These are phyloP conservation scores for Pichia sp. DNA, from an alignment of 1,139 yeast species.

Conservation along the genomic window DNA sequence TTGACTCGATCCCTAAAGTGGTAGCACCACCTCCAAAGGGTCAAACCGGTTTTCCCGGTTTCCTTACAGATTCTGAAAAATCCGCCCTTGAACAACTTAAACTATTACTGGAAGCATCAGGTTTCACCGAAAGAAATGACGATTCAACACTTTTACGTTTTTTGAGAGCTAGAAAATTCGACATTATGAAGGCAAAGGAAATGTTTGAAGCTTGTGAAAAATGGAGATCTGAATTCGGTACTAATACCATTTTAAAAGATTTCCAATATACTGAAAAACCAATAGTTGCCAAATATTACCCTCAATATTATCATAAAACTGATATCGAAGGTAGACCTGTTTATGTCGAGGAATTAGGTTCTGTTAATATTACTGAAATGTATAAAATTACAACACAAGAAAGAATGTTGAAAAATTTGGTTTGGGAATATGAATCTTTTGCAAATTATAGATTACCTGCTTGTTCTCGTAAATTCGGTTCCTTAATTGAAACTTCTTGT, in stretches of 20 bases:
- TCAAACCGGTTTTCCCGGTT: conserved; percentile 77
- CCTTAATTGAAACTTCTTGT: conserved; percentile 88
- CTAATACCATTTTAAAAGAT: conserved; percentile 77
- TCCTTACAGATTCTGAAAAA: conserved; percentile 64
- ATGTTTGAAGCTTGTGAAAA: conserved; percentile 86
- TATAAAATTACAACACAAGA: conserved; percentile 91
- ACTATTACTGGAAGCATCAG: conserved; percentile 51
- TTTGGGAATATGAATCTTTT: conserved; percentile 96
- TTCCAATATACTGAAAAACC: conserved; percentile 90
- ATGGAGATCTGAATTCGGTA: conserved; percentile 86
- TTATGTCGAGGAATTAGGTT: conserved; percentile 88
- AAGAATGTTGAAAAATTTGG: conserved; percentile 90
- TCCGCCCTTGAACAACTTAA: conserved; percentile 53
- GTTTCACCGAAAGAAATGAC: conserved; percentile 71
- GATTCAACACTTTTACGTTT: conserved; percentile 82
- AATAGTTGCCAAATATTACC: conserved; percentile 80
- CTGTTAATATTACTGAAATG: conserved; percentile 85
- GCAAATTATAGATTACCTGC: conserved; percentile 84
- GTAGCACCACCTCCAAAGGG: conserved; percentile 53
- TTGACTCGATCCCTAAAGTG: conserved; percentile 32
- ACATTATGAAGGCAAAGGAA: conserved; percentile 64
- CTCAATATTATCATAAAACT: conserved; percentile 95
- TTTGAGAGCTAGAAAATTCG: conserved; percentile 93
- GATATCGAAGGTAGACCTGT: conserved; percentile 97
- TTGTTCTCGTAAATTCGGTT: conserved; percentile 75